These are phyloP conservation scores for Vitis hybrid DNA, from an alignment of 177 flowering plant genomes.

Conservation along the genomic window DNA sequence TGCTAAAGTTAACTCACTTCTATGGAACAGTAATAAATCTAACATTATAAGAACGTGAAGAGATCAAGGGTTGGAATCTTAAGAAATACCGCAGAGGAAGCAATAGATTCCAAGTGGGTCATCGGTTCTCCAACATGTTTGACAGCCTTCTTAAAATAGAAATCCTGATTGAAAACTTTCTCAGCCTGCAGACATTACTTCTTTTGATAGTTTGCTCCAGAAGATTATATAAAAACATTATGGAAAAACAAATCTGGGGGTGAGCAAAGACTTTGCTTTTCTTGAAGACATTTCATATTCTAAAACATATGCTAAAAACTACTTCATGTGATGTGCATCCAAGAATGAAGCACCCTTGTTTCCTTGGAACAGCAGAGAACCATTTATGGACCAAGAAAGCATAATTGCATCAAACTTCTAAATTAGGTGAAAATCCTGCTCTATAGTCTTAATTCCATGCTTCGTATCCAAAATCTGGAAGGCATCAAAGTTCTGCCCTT, in stretches of 20 bases:
- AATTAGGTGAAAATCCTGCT: too few relatives aligned
- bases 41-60: background rate
- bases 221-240: background rate
- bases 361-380: too few relatives aligned
- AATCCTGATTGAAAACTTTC: constrained; percentile 80
- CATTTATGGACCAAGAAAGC: too few relatives aligned
- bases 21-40: background rate
- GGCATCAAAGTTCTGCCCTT: too few relatives aligned
- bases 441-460: too few relatives aligned
- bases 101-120: constrained; percentile 85
- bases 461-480: too few relatives aligned
- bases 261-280: background rate
- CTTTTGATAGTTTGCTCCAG: background rate
- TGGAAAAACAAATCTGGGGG: background rate
- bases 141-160: constrained; percentile 72
- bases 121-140: constrained; percentile 84
- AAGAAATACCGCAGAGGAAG: constrained; percentile 74
- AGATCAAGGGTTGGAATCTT: background rate
- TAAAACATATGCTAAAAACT: background rate
- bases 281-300: background rate
- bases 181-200: constrained; percentile 57
- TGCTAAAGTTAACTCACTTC: background rate
- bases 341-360: too few relatives aligned
- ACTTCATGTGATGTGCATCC: background rate
- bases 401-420: too few relatives aligned